A percentile compares a stretch with the other conserved stretches of the same genome.
Conservation (phyloP, 2,329 filamentous ascomycete species). For the Xylaria polymorpha region DNA sequence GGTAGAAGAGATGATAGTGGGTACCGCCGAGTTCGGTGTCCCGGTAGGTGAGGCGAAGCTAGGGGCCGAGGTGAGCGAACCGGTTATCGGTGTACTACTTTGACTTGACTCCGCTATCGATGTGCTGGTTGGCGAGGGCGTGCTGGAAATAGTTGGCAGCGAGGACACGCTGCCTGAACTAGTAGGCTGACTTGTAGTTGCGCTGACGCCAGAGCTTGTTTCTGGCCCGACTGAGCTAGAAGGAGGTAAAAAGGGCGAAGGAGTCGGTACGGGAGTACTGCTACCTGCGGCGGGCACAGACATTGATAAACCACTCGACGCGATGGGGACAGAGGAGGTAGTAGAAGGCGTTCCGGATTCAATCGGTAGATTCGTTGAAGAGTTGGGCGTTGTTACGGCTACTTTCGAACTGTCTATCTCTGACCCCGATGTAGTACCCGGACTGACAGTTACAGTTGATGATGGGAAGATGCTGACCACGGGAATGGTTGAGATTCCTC, state of each 20-base stretch:
- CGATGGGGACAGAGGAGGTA: constrained; percentile 19
- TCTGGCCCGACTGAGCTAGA: constrained; percentile 15
- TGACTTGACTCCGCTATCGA: neutral
- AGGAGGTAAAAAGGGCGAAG: constrained; percentile 24
- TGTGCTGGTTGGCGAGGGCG: constrained; percentile 1
- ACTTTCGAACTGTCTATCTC: constrained; percentile 13
- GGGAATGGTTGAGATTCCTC: constrained; percentile 38
- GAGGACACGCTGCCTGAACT: constrained; percentile 22
- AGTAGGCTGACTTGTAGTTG: constrained; percentile 4
- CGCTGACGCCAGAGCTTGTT: constrained; percentile 5
- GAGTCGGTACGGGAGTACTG: neutral
- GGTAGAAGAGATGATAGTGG: constrained; percentile 55
- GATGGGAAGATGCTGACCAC: constrained; percentile 43
- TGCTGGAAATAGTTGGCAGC: constrained; percentile 9
- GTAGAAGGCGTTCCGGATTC: constrained; percentile 25
- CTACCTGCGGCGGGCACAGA: constrained; percentile 5
- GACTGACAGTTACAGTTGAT: constrained; percentile 35
- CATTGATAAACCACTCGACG: constrained; percentile 14
- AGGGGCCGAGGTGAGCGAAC: constrained; percentile 33
- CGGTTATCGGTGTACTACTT: constrained; percentile 20
- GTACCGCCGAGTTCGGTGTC: constrained; percentile 53
- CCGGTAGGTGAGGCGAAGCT: constrained; percentile 52
- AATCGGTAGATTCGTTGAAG: constrained; percentile 6
- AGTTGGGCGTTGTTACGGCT: constrained; percentile 7
- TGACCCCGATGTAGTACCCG: constrained; percentile 6